These are phyloP conservation scores for Candida tibetensis DNA, from an alignment of 805 yeast genomes.

Conservation along the genomic window DNA sequence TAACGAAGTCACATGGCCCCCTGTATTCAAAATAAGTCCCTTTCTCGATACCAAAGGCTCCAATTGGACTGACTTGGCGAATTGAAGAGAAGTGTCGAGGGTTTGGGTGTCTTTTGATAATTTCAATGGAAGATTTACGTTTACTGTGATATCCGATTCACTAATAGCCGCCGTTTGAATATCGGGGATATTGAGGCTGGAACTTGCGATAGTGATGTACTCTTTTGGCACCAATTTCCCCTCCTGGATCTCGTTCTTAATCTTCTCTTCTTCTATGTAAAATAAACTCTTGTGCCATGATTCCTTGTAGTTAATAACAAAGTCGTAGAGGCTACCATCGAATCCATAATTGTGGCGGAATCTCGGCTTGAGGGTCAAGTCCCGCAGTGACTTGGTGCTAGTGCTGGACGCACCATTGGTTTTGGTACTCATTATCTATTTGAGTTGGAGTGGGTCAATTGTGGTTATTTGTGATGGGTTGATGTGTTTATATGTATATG, in stretches of 20 bases:
- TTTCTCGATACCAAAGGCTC: constrained; percentile 17
- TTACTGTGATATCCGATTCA: background rate
- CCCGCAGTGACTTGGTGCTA: constrained; percentile 10
- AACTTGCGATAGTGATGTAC: constrained; percentile 4
- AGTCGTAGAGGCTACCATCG: constrained; percentile 41
- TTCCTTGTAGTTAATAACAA: constrained; percentile 43
- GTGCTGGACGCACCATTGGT: background rate
- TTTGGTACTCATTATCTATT: background rate
- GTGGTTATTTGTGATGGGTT: too few relatives aligned
- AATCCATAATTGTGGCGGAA: constrained; percentile 47
- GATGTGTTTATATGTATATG: too few relatives aligned
- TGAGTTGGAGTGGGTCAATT: too few relatives aligned
- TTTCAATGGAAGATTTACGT: background rate
- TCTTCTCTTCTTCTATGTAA: constrained; percentile 32
- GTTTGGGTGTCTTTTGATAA: background rate
- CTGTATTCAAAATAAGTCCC: constrained; percentile 46
- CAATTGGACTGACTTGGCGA: constrained; percentile 10
- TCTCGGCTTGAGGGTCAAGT: constrained; percentile 28
- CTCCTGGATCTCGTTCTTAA: constrained; percentile 12
- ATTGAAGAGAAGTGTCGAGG: too few relatives aligned
- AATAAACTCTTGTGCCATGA: constrained; percentile 51
- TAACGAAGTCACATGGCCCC: constrained; percentile 50
- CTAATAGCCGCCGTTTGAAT: constrained; percentile 2
- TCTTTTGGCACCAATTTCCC: constrained; percentile 11
- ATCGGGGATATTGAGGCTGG: constrained; percentile 11